Conservation (phyloP, 2,329 filamentous ascomycete species). For the Saccharata proteae region DNA sequence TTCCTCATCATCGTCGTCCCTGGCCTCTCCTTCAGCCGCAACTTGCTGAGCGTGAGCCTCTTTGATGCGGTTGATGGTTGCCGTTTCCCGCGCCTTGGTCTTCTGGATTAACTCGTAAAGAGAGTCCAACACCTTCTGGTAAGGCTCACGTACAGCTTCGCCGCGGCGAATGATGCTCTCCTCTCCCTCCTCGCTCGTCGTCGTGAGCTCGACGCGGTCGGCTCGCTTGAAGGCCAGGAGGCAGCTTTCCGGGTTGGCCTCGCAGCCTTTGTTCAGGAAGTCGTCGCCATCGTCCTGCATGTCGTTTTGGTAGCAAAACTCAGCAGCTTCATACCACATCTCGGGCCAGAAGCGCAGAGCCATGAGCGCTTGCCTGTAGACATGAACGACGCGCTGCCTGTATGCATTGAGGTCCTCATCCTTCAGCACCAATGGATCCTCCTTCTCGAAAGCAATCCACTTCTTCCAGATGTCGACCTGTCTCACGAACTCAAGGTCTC, state of each 20-base stretch:
- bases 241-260: constrained; percentile 87
- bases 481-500: constrained; percentile 67
- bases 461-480: constrained; percentile 85
- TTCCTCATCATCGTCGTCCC: constrained; percentile 38
- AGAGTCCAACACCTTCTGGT: constrained; percentile 68
- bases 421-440: constrained; percentile 77
- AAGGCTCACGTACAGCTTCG: constrained; percentile 67
- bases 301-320: constrained; percentile 78
- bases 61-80: constrained; percentile 43
- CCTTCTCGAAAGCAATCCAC: constrained; percentile 94
- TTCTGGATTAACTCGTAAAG: constrained; percentile 80
- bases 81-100: constrained; percentile 52
- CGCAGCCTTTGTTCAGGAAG: constrained; percentile 70
- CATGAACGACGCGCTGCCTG: constrained; percentile 70
- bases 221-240: constrained; percentile 80
- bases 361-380: constrained; percentile 90
- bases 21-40: constrained; percentile 29
- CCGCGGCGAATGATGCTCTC: constrained; percentile 53
- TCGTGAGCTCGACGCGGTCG: constrained; percentile 71
- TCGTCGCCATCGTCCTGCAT: constrained; percentile 61
- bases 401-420: constrained; percentile 66
- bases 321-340: constrained; percentile 88
- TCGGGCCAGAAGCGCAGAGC: constrained; percentile 88
- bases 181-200: constrained; percentile 65
- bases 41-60: constrained; percentile 38